Base-by-base conservation (phyloP, 202 grass and related monocot species). In the Panicum hallii region DNA sequence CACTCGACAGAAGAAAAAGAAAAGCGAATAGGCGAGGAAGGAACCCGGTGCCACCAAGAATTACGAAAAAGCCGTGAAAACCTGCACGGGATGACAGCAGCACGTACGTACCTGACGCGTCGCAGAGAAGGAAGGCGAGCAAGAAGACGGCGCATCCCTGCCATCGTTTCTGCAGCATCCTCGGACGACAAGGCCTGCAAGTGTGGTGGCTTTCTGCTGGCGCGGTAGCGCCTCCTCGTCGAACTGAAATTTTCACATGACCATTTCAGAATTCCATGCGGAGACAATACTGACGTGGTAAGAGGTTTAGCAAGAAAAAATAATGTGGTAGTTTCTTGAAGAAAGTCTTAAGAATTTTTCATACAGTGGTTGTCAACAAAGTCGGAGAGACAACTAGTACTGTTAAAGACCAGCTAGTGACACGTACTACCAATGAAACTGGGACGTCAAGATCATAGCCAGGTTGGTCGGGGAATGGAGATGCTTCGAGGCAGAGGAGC, bases 101-200 rank as follows among this genome's bases (percentile, higher is more conserved):
- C 60, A 70, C 57, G 4, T 89, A 70, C 57, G 4, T 89, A 93
- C 94, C 94, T 90, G 91, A 82, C 36, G 70, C 53, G 45, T 19
- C 82, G 61, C 66, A 85, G 63, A 94, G 67, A 64, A 86, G 15
- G 79, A 85, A 67, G 17, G 57, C 26, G 73, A 94, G 30, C 22
- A 88, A 9, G 23, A 92, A 16, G 42, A 90, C 16, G 26, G 26
- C 26, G 65, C 87, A 74, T 72, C 87, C 89, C 48, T 87, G 84
- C 94, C 94, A 90, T 92, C 74, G 60, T 79, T 73, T 67, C 3
- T 11, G 60, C 87, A 76, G 40, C 94, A 94, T 97, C 61, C 52
- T 86, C 46, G 17, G 13, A 36, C 8, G 4, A 53, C 52, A 34
- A 45, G 34, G 12, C 63, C 22, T 5, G 11, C 63, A 6, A n/a